phyloP scores from a whole-genome alignment of 768 basidiomycete species.

The Lentinus brumalis region DNA sequence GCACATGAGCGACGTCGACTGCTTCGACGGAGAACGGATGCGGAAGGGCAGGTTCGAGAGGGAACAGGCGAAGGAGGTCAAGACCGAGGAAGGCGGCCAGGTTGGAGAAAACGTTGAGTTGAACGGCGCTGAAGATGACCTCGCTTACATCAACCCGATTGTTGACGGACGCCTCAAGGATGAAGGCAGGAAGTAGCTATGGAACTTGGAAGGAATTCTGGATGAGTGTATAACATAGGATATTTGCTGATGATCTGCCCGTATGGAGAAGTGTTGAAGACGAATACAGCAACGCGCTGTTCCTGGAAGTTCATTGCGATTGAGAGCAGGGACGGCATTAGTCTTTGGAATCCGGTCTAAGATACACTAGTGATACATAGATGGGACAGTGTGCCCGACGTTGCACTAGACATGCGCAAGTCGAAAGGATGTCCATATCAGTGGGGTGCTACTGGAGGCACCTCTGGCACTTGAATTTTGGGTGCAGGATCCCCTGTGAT shows the following conservation, averaged over 20 bases:
- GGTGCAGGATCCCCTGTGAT: conserved; percentile 57
- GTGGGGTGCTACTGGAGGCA: conserved; percentile 7
- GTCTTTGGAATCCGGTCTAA: too few relatives aligned
- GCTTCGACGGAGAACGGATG: conserved; percentile 56
- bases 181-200: conserved; percentile 29
- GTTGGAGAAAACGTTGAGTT: conserved; percentile 10
- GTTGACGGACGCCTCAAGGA: conserved; percentile 40
- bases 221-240: too few relatives aligned
- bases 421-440: not conserved
- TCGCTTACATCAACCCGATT: conserved; percentile 34
- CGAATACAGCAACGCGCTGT: too few relatives aligned
- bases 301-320: too few relatives aligned
- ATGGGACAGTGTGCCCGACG: too few relatives aligned
- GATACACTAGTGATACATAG: too few relatives aligned
- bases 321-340: too few relatives aligned
- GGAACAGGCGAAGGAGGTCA: conserved; percentile 12
- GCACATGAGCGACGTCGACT: conserved; percentile 80
- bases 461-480: conserved; percentile 38
- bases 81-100: conserved; percentile 4
- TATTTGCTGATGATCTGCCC: too few relatives aligned
- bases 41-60: conserved; percentile 19
- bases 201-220: not conserved
- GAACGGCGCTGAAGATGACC: conserved; percentile 26
- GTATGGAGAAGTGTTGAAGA: too few relatives aligned
- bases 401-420: too few relatives aligned